A percentile compares a stretch with the other conserved stretches of the same genome.
Conservation (phyloP, 2,329 filamentous ascomycete genomes). For the Aschersonia sp. region DNA sequence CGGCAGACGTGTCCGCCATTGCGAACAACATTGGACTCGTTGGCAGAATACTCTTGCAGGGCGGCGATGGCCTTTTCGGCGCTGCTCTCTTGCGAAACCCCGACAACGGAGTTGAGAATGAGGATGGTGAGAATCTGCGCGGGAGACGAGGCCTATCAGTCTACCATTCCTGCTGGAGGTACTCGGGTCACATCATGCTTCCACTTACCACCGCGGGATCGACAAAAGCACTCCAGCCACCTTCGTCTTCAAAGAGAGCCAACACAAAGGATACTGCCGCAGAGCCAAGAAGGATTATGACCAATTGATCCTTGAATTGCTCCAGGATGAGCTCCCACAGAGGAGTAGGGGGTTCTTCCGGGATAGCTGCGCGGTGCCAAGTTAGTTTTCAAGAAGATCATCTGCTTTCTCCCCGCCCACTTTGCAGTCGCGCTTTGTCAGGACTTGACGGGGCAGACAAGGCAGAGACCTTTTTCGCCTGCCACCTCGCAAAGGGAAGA, state of each 20-base stretch:
- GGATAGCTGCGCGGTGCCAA: conserved; percentile 29
- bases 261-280: conserved; percentile 87
- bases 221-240: conserved; percentile 94
- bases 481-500: no score
- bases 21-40: conserved; percentile 86
- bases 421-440: no score
- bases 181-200: not conserved
- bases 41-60: conserved; percentile 96
- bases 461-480: no score
- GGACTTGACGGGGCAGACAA: no score
- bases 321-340: conserved; percentile 94
- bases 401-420: no score
- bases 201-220: conserved; percentile 79
- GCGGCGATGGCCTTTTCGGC: conserved; percentile 97
- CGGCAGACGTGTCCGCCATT: conserved; percentile 62
- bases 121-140: conserved; percentile 84
- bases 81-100: conserved; percentile 95
- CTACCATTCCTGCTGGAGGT: not conserved
- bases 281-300: conserved; percentile 85
- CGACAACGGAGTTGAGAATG: conserved; percentile 90
- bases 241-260: conserved; percentile 82
- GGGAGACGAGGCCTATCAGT: not conserved
- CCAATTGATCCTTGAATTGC: conserved; percentile 98
- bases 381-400: not conserved
- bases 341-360: conserved; percentile 88